Base-by-base conservation (phyloP, 495 filamentous ascomycete species). In the Penicillium robsamsonii region DNA sequence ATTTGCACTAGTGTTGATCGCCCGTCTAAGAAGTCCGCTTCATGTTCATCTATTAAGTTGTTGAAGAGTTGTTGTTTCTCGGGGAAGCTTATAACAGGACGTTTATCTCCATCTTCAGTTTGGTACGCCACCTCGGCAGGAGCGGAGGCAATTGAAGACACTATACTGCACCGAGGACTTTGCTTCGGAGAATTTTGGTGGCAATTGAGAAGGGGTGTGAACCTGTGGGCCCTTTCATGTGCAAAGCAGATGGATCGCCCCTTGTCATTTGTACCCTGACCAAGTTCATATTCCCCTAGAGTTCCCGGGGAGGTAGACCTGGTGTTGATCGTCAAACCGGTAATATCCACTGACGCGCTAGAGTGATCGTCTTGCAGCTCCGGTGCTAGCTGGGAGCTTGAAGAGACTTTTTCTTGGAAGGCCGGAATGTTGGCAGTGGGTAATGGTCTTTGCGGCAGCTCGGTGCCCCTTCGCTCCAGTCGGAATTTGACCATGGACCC, bases 351-450 rank as follows among this genome's bases (percentile, higher is more conserved):
- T 62, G 73, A 67, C 55, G 68, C 68, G 60, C 59, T 57, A 41
- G 64, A 55, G 62, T 60, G 65, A 53, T 60, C 57, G 45, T 61
- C 61, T 49, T 70, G 71, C 55, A 68, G 59, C 62, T 67, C 57
- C 49, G 66, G 58, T 27, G 53, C 56, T 33, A 56, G 63, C 56
- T 61, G 69, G 56, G 63, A 50, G 47, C 66, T 65, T 33, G 56
- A 22, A 53, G 65, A 35, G n/a, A 53, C 31, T 47, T 57, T 73
- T 60, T 70, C 72, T 49, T 62, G 64, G 31, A 64, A 53, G 44
- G 51, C 53, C 58, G 75, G 73, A 77, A 77, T 76, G 73, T 64
- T 75, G 58, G 70, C 70, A 22, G 66, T 69, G 58, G 72, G 72
- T 47, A 63, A 53, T 33, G 74, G 71, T 50, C 59, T 70, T 63